These are phyloP conservation scores for Pseudogymnoascus sp. DNA, from an alignment of 2,329 filamentous ascomycete species.

Conservation along the genomic window DNA sequence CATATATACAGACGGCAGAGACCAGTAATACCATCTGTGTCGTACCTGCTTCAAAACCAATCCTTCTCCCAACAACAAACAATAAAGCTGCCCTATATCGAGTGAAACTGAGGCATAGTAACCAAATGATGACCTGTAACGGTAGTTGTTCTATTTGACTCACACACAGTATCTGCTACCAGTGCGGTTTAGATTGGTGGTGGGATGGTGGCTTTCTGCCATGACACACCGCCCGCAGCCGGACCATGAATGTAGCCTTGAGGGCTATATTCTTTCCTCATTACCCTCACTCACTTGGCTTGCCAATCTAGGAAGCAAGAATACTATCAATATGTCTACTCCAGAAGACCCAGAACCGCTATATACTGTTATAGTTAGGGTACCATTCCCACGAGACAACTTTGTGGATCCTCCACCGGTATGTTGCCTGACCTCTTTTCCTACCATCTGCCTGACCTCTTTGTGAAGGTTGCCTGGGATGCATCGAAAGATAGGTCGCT, in stretches of 20 bases:
- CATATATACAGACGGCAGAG: background rate
- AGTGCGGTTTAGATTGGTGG: background rate
- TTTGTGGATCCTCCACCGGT: slow-evolving; percentile 89
- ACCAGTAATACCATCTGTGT: background rate
- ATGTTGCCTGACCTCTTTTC: slow-evolving; percentile 29
- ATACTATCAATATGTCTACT: background rate
- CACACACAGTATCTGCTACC: background rate
- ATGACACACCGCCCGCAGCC: background rate
- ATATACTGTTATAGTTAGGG: slow-evolving; percentile 71
- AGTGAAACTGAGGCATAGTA: background rate
- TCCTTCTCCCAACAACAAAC: background rate
- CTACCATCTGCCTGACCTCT: slow-evolving; percentile 13
- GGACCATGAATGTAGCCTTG: slow-evolving; percentile 8
- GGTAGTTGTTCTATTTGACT: background rate
- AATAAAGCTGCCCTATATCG: background rate
- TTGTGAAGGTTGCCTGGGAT: slow-evolving; percentile 74
- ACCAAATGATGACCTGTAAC: background rate
- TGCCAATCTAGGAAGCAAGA: slow-evolving; percentile 26
- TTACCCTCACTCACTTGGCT: background rate
- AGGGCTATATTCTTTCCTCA: background rate
- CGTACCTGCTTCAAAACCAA: background rate
- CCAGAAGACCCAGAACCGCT: slow-evolving; percentile 22
- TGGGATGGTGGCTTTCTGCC: slow-evolving; percentile 3
- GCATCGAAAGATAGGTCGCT: slow-evolving; percentile 76
- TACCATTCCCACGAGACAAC: slow-evolving; percentile 80